A percentile compares a stretch with the other conserved stretches of the same genome.
These are phyloP conservation scores for Podaxis carcinomalis DNA, from an alignment of 768 basidiomycete species.

Conservation along the genomic window DNA sequence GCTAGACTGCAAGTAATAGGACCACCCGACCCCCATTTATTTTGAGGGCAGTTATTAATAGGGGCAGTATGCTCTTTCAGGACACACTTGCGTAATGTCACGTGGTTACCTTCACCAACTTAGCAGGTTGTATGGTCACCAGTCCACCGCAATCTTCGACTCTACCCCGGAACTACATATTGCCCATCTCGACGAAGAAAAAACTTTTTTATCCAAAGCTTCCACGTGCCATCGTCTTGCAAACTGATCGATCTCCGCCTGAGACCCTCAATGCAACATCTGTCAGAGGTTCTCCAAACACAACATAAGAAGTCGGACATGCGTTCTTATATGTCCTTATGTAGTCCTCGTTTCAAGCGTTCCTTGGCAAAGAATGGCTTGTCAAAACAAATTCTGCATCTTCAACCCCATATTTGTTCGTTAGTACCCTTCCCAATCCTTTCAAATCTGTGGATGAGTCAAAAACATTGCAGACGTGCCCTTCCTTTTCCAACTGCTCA, in stretches of 20 bases:
- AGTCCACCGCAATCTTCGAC: too few relatives aligned
- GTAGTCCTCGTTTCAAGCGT: conserved; percentile 52
- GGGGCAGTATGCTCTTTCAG: neutral
- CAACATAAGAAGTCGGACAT: neutral
- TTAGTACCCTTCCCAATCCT: conserved; percentile 32
- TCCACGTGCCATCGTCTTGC: neutral
- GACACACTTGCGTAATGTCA: neutral
- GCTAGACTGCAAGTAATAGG: neutral
- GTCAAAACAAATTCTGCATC: conserved; percentile 56
- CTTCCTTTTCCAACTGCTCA: conserved; percentile 4
- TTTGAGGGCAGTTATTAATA: too few relatives aligned
- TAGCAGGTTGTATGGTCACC: too few relatives aligned
- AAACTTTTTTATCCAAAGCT: neutral
- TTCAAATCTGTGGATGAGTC: neutral
- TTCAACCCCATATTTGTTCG: conserved; percentile 69
- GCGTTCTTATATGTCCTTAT: neutral
- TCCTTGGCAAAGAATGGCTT: conserved; percentile 72
- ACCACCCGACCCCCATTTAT: too few relatives aligned
- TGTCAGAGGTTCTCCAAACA: conserved; percentile 3
- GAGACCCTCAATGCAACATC: neutral
- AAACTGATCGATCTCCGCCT: neutral
- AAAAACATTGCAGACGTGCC: conserved; percentile 3
- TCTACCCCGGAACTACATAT: too few relatives aligned
- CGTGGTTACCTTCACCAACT: neutral
- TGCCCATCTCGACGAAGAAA: too few relatives aligned